Evolutionary conservation across 2,329 filamentous ascomycete species (phyloP).

Genomic region (Rhexocercosporidium sp.): DNA sequence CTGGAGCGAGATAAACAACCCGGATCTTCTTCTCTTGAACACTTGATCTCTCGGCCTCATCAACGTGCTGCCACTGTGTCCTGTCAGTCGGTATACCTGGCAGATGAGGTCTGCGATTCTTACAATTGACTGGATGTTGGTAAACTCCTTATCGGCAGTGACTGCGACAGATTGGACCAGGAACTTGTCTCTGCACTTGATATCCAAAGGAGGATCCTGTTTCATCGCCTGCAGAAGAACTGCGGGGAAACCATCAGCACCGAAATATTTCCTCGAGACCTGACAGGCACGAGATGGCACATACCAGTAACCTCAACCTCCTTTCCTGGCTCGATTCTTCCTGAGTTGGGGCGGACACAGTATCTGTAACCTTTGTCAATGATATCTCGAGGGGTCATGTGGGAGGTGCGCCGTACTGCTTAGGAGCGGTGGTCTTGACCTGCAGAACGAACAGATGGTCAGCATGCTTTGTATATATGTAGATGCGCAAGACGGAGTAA

Average conservation of each 20-base stretch:
- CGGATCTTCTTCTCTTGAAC: constrained; percentile 96
- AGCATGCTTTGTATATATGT: constrained; percentile 1
- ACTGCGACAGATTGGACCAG: constrained; percentile 91
- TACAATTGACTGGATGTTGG: constrained; percentile 82
- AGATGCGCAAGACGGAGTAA: neutral
- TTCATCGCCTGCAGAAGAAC: constrained; percentile 99
- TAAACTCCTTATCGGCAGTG: constrained; percentile 81
- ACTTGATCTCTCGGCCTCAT: constrained; percentile 74
- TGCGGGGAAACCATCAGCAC: constrained; percentile 46
- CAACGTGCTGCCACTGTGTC: constrained; percentile 68
- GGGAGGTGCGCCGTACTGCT: constrained; percentile 73
- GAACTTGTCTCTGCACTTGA: constrained; percentile 97
- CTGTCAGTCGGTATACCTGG: constrained; percentile 19
- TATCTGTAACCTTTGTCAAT: constrained; percentile 66
- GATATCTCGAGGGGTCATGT: constrained; percentile 26
- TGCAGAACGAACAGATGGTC: constrained; percentile 45
- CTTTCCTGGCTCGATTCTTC: constrained; percentile 88
- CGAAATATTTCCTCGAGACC: constrained; percentile 2
- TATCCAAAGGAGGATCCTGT: constrained; percentile 83
- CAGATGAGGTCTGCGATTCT: constrained; percentile 40
- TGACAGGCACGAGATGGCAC: constrained; percentile 34
- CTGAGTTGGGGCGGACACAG: constrained; percentile 96
- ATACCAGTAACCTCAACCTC: constrained; percentile 92
- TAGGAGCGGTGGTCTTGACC: constrained; percentile 99
- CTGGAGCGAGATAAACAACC: constrained; percentile 79